Evolutionary conservation across 805 yeast species (phyloP), one percentile per base, ranked within the genome.

Genomic region (Candida maesae): DNA sequence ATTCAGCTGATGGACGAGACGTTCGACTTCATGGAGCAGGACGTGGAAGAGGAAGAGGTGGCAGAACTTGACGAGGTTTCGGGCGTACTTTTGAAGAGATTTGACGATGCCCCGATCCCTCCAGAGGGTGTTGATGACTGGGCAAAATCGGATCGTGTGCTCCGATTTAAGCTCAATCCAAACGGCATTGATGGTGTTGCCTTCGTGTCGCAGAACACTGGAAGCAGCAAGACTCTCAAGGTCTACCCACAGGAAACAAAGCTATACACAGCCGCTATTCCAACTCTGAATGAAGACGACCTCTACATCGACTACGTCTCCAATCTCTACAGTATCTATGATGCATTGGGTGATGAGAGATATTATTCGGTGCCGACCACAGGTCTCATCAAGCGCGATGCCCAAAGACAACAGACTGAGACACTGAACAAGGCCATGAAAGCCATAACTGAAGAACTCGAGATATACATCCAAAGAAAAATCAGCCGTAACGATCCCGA

Each of bases 251-350:
- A 70, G 35, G 71, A 71, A 32, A 65, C 70, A 21, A 67, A 71
- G 44, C 41, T 68, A 12, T 68, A 63, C 41, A 71, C 74, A 4
- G 71, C 73, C 19, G 57, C 54, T 3, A 42, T 64, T 9, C 65
- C 68, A n/a, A 59, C 66, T 16, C 60, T 68, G 19, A 73, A 66
- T 31, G 62, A 65, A 21, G 65, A 76, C 1, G 51, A 54, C 6
- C 63, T 62, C 17, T 80, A 73, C 50, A 52, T 64, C 3, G 56
- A 67, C 10, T 83, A 76, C 47, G 68, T 78, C 29, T 71, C 71
- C 21, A 56, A 66, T 9, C 51, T 77, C 12, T 84, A 73, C 58
- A 74, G 75, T 45, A 64, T 72, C 3, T 71, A 80, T 46, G 79
- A 79, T 47, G 63, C 67, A 2, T 49, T 76, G 19, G 70, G 76